Conservation (phyloP, 371 early-diverging fungal species). For the Apophysomyces trapeziformis region DNA sequence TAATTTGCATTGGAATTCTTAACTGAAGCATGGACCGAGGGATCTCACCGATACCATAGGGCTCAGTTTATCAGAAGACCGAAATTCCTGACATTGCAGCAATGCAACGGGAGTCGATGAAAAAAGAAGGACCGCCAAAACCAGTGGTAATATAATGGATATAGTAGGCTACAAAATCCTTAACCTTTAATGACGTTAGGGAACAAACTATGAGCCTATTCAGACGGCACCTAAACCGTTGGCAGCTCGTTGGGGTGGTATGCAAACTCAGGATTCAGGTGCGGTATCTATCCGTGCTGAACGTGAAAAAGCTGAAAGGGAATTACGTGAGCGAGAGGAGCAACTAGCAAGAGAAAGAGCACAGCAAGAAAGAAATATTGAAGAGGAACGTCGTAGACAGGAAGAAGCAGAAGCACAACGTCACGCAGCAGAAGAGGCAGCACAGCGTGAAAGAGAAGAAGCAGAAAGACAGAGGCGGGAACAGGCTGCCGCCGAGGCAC, state of each 20-base stretch:
- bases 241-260: conserved; percentile 43
- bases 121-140: conserved; percentile 56
- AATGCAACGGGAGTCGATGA: conserved; percentile 64
- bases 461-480: conserved; percentile 11
- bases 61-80: conserved; percentile 67
- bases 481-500: conserved; percentile 19
- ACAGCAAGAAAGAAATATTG: conserved; percentile 21
- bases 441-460: conserved; percentile 24
- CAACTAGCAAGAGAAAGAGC: conserved; percentile 22
- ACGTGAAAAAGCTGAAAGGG: conserved; percentile 53
- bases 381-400: conserved; percentile 27
- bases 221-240: conserved; percentile 52
- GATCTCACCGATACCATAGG: conserved; percentile 24
- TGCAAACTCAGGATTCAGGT: conserved; percentile 26
- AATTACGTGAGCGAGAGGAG: conserved; percentile 61
- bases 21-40: background rate
- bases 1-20: conserved; percentile 25
- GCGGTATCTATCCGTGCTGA: conserved; percentile 52
- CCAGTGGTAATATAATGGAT: conserved; percentile 26
- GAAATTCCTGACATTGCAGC: conserved; percentile 69
- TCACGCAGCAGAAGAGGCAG: conserved; percentile 35
- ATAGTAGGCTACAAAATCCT: background rate
- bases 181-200: conserved; percentile 21
- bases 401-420: conserved; percentile 44
- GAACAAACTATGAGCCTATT: conserved; percentile 50